phyloP scores from a whole-genome alignment of 2,329 filamentous ascomycete genomes.

The Trichoderma aggressivum region DNA sequence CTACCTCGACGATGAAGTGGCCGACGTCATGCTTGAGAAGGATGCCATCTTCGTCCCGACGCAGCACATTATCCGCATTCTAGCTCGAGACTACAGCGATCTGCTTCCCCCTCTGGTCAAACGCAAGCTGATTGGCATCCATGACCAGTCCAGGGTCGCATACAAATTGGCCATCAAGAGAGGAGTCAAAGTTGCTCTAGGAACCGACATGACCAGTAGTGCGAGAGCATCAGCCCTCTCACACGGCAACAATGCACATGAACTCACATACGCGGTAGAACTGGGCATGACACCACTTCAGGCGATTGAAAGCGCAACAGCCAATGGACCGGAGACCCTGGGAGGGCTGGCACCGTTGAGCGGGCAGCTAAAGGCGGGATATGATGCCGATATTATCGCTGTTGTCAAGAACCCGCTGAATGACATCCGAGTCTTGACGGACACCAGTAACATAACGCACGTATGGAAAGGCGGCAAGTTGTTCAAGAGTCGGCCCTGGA shows the following conservation, averaged over 20 bases:
- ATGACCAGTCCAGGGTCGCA: constrained; percentile 36
- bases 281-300: constrained; percentile 48
- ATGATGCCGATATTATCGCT: constrained; percentile 47
- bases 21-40: constrained; percentile 37
- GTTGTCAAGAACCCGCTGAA: constrained; percentile 41
- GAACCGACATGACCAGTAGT: constrained; percentile 39
- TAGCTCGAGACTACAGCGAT: constrained; percentile 32
- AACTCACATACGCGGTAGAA: constrained; percentile 46
- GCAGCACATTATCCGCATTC: constrained; percentile 34
- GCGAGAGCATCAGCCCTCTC: constrained; percentile 24
- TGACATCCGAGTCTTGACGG: constrained; percentile 40
- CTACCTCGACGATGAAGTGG: constrained; percentile 41
- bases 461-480: constrained; percentile 44
- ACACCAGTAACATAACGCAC: constrained; percentile 37
- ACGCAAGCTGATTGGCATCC: constrained; percentile 25
- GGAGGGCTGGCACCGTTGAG: constrained; percentile 43
- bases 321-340: constrained; percentile 41
- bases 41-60: constrained; percentile 39
- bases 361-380: constrained; percentile 44
- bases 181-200: constrained; percentile 40
- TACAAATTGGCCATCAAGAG: constrained; percentile 38
- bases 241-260: constrained; percentile 37
- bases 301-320: constrained; percentile 50
- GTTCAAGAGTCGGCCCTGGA: constrained; percentile 36
- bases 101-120: constrained; percentile 29